Evolutionary conservation across 106 monocot species (phyloP), one percentile per base, ranked within the genome.

Genomic region (Triglochin maritima): DNA sequence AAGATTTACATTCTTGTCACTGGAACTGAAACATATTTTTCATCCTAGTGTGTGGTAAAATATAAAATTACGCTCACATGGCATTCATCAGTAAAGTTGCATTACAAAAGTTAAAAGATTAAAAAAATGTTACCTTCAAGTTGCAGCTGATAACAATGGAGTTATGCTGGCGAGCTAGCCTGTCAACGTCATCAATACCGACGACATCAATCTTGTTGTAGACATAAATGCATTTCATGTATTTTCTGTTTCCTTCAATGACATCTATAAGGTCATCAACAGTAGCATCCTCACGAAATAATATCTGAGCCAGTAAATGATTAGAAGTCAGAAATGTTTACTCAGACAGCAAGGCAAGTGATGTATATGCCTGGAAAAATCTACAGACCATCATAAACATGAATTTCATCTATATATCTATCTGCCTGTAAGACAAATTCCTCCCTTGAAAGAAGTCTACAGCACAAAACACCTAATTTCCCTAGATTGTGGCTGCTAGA

Each of bases 131-230:
- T 80, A 51, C 95, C 88, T 92, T 79, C 69, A 98, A 77, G 76
- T 98, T 98, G 80, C 98, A 98, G 78, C 98, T 98, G 64, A 98
- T 98, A 61, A 98, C 98, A 62, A 98, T 84, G 56, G 98, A 98
- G 71, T 86, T 98, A 60, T 88, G 92, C 56, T 98, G 98, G 13
- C 92, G 83, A 47, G 92, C 88, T 53, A 98, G 82, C 53, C 66
- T 82, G 77, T 98, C 98, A 47, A 98, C 98, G 77, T 98, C 98
- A 76, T 98, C 98, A 65, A 92, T 92, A 86, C 98, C 98, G 60
- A 92, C 72, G 16, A 98, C 98, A 83, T 98, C 98, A 81, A 98
- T 92, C 71, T 98, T 98, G 80, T 98, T 98, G 61, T 98, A 98
- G 62, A 98, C 98, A 73, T 98, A 98, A 65, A 98, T 71, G 63